phyloP scores from a whole-genome alignment of 208 protist species.

The Leishmania lainsoni region DNA sequence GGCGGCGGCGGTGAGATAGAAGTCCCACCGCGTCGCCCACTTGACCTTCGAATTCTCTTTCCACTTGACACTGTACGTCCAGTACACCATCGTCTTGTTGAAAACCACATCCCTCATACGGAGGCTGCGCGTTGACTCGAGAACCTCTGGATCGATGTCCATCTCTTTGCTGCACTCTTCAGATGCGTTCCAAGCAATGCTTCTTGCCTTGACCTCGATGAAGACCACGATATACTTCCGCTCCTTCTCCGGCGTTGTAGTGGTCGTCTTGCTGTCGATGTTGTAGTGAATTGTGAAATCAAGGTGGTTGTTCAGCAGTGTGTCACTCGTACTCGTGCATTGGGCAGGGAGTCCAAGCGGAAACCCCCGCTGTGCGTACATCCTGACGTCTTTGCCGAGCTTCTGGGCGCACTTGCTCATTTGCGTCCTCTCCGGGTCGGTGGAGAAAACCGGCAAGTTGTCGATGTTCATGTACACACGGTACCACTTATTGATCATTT shows the following conservation, averaged over 20 bases:
- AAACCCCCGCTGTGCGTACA: conserved; percentile 67
- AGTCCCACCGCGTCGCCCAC: conserved; percentile 98
- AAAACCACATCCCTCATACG: conserved; percentile 36
- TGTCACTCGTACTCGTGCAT: conserved; percentile 29
- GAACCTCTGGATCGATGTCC: background rate
- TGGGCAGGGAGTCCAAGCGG: conserved; percentile 54
- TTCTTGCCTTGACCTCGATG: conserved; percentile 57
- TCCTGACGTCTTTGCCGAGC: conserved; percentile 30
- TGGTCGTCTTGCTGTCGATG: conserved; percentile 14
- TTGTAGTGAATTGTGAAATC: conserved; percentile 82
- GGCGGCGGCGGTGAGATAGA: conserved; percentile 91
- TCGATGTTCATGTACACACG: conserved; percentile 88
- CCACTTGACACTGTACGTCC: conserved; percentile 91
- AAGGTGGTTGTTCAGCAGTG: conserved; percentile 83
- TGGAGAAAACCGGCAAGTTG: conserved; percentile 74
- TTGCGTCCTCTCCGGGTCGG: conserved; percentile 2
- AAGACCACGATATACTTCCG: conserved; percentile 73
- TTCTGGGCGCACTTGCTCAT: conserved; percentile 24
- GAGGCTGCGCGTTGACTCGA: conserved; percentile 11
- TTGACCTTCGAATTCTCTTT: conserved; percentile 51
- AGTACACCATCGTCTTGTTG: conserved; percentile 39
- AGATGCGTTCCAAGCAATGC: conserved; percentile 30
- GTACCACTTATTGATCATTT: conserved; percentile 73
- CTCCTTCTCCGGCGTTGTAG: conserved; percentile 6
- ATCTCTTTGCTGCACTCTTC: conserved; percentile 14